These are phyloP conservation scores for Phialophora macrospora DNA, from an alignment of 2,329 filamentous ascomycete genomes.

Conservation along the genomic window DNA sequence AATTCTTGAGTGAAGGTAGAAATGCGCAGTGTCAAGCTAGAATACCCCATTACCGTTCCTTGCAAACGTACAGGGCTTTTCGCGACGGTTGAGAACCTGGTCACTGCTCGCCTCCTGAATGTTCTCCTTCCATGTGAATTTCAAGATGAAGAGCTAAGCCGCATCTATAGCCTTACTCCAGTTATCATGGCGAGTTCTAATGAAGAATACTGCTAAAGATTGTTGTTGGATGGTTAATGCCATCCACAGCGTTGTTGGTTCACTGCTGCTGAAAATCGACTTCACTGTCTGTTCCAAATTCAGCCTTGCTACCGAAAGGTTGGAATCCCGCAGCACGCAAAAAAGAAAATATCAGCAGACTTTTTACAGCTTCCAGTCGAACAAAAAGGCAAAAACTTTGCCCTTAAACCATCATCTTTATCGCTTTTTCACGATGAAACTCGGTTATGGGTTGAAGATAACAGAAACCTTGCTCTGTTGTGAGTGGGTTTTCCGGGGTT, in stretches of 20 bases:
- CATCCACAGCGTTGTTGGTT: not conserved
- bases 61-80: not conserved
- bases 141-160: not conserved
- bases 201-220: not conserved
- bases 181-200: not conserved
- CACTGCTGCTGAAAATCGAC: not conserved
- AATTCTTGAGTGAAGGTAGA: not conserved
- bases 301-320: not conserved
- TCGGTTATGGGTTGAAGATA: not conserved
- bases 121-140: not conserved
- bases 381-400: constrained; percentile 3
- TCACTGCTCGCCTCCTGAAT: not conserved
- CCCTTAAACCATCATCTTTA: not conserved
- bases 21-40: not conserved
- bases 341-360: not conserved
- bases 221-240: not conserved
- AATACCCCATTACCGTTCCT: not conserved
- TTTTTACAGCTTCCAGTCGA: not conserved
- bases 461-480: not conserved
- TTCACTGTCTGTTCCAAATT: not conserved
- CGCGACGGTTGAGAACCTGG: not conserved
- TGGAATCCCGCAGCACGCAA: not conserved
- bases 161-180: not conserved
- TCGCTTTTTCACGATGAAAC: not conserved
- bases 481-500: constrained; percentile 1